Conservation (phyloP, 352 stramenopile species). For the Plasmopara halstedii region DNA sequence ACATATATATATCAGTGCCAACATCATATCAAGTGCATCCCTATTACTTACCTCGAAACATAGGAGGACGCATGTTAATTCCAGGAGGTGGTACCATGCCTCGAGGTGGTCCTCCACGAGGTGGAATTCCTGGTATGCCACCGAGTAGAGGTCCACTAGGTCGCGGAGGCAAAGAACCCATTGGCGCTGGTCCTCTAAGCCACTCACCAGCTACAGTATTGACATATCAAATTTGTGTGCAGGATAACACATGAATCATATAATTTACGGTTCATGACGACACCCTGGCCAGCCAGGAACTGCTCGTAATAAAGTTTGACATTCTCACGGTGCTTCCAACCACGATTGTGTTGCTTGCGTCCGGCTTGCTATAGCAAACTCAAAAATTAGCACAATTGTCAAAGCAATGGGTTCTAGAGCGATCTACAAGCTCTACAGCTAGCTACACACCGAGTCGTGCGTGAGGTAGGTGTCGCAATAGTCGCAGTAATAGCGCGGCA, state of each 20-base stretch:
- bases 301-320: slow-evolving; percentile 92
- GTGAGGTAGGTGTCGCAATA: slow-evolving; percentile 94
- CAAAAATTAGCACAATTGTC: not conserved
- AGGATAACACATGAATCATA: not conserved
- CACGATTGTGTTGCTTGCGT: slow-evolving; percentile 90
- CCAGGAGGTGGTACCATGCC: slow-evolving; percentile 69
- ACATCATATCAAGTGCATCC: not conserved
- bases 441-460: slow-evolving; percentile 81
- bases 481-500: slow-evolving; percentile 93
- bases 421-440: not conserved
- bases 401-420: not conserved
- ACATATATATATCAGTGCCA: not conserved
- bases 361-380: slow-evolving; percentile 65
- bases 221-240: not conserved
- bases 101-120: slow-evolving; percentile 50
- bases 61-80: slow-evolving; percentile 60
- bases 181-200: slow-evolving; percentile 35
- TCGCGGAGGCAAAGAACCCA: slow-evolving; percentile 43
- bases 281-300: slow-evolving; percentile 68
- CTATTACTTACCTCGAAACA: slow-evolving; percentile 38
- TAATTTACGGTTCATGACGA: slow-evolving; percentile 67
- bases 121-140: slow-evolving; percentile 47
- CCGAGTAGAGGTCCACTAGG: slow-evolving; percentile 20
- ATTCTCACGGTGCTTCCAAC: slow-evolving; percentile 93
- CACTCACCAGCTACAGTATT: slow-evolving; percentile 54